These are phyloP conservation scores for Fusarium goolgardi DNA, from an alignment of 2,329 filamentous ascomycete genomes.

Conservation along the genomic window DNA sequence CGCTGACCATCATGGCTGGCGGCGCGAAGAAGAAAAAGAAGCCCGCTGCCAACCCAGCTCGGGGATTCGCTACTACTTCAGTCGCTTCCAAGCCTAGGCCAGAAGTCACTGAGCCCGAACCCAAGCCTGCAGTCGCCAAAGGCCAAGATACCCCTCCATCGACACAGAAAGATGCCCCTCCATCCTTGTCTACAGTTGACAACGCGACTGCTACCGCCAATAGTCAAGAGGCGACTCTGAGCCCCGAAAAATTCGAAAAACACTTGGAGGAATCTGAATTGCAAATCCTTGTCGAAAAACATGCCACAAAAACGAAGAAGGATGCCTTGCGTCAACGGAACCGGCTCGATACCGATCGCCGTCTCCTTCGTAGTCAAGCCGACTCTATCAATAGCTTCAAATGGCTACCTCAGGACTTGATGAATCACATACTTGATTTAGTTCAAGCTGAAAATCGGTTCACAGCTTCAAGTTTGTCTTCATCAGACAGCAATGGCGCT, in stretches of 20 bases:
- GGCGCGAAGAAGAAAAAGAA: constrained; percentile 90
- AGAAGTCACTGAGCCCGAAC: constrained; percentile 62
- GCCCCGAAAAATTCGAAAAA: constrained; percentile 88
- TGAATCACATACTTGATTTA: constrained; percentile 81
- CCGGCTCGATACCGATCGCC: constrained; percentile 85
- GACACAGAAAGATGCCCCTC: constrained; percentile 47
- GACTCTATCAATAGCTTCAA: constrained; percentile 76
- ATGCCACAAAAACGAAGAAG: constrained; percentile 80
- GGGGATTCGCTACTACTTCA: constrained; percentile 94
- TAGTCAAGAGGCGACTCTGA: constrained; percentile 64
- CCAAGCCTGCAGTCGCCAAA: constrained; percentile 41
- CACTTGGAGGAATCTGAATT: constrained; percentile 92
- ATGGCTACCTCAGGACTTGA: constrained; percentile 84
- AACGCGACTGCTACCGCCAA: constrained; percentile 36
- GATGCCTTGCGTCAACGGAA: constrained; percentile 81
- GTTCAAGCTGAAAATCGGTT: constrained; percentile 74
- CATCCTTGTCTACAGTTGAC: constrained; percentile 43
- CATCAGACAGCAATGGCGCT: constrained; percentile 56
- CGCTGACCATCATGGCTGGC: constrained; percentile 68
- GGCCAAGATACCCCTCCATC: constrained; percentile 50
- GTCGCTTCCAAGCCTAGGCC: constrained; percentile 83
- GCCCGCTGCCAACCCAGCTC: constrained; percentile 83
- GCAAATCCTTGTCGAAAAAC: constrained; percentile 86
- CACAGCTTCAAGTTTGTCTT: constrained; percentile 60
- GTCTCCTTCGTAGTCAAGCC: constrained; percentile 82